Percentiles rank a stretch among this genome's conserved stretches.
Evolutionary conservation across 2,329 filamentous ascomycete species (phyloP).

Genomic region (Colletotrichum magnum): DNA sequence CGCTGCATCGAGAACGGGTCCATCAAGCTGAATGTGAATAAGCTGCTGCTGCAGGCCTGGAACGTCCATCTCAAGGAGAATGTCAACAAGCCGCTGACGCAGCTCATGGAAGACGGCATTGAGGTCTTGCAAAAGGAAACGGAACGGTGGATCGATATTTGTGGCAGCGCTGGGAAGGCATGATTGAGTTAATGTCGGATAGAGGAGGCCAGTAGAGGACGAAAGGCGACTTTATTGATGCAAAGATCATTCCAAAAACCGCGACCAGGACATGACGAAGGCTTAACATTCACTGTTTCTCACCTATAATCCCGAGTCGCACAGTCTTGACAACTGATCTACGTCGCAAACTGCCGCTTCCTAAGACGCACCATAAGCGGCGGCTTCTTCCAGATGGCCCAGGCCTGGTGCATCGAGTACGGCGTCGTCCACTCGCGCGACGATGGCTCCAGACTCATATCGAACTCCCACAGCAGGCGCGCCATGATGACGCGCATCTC

Average conservation of each 20-base stretch:
- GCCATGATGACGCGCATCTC: constrained; percentile 66
- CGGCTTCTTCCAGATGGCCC: constrained; percentile 54
- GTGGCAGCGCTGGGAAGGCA: constrained; percentile 45
- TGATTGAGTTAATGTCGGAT: too few relatives aligned
- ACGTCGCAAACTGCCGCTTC: not conserved
- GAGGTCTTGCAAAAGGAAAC: constrained; percentile 42
- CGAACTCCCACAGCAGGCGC: constrained; percentile 64
- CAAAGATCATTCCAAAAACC: too few relatives aligned
- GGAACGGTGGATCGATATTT: constrained; percentile 45
- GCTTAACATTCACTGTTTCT: too few relatives aligned
- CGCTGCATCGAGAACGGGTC: constrained; percentile 40
- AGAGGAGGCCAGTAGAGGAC: too few relatives aligned
- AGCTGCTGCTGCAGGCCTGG: constrained; percentile 29
- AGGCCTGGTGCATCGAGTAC: constrained; percentile 51
- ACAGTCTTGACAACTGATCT: too few relatives aligned
- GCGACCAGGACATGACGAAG: too few relatives aligned
- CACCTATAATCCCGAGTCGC: too few relatives aligned
- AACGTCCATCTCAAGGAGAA: constrained; percentile 40
- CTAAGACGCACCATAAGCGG: not conserved
- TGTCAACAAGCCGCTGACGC: constrained; percentile 42
- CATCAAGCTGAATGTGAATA: constrained; percentile 43
- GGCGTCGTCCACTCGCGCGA: constrained; percentile 52
- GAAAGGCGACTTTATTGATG: too few relatives aligned
- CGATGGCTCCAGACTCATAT: constrained; percentile 55
- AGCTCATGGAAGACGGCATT: constrained; percentile 45